These are phyloP conservation scores for Castanea sativa DNA, from an alignment of 306 rosid genomes.

Conservation along the genomic window DNA sequence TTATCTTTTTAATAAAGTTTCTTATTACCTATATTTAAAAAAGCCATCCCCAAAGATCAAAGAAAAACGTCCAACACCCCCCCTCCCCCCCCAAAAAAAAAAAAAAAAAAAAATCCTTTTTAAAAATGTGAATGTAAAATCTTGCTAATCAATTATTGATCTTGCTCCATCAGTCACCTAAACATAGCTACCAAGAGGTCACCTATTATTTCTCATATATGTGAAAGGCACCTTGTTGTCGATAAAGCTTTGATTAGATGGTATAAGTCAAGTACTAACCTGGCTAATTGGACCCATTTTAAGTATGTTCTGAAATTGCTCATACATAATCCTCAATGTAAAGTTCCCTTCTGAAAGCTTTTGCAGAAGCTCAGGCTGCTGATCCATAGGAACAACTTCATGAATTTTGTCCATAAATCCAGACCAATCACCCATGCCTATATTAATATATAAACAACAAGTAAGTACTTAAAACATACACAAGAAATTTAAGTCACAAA, in stretches of 20 bases:
- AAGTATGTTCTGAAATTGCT: conserved; percentile 73
- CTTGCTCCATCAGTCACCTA: not conserved
- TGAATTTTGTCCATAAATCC: conserved; percentile 87
- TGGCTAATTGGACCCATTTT: conserved; percentile 79
- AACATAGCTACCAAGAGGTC: conserved; percentile 8
- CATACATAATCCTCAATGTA: conserved; percentile 83
- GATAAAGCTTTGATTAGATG: conserved; percentile 5
- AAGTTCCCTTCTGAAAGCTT: conserved; percentile 84
- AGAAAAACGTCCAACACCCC: fast-evolving
- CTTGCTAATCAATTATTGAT: not conserved
- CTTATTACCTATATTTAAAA: too few relatives aligned
- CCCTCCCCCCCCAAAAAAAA: too few relatives aligned
- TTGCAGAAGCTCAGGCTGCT: conserved; percentile 81
- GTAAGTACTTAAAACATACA: not conserved
- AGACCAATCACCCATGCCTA: conserved; percentile 88
- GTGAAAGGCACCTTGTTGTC: not conserved
- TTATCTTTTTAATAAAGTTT: too few relatives aligned
- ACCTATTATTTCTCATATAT: not conserved
- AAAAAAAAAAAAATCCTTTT: not conserved
- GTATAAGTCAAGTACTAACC: conserved; percentile 36
- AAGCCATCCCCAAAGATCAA: too few relatives aligned
- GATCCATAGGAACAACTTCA: conserved; percentile 94
- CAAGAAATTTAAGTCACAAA: conserved; percentile 5
- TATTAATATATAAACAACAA: conserved; percentile 14
- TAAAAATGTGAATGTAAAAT: not conserved